Evolutionary conservation across 495 filamentous ascomycete species (phyloP).

Genomic region (Lentithecium fluviatile): DNA sequence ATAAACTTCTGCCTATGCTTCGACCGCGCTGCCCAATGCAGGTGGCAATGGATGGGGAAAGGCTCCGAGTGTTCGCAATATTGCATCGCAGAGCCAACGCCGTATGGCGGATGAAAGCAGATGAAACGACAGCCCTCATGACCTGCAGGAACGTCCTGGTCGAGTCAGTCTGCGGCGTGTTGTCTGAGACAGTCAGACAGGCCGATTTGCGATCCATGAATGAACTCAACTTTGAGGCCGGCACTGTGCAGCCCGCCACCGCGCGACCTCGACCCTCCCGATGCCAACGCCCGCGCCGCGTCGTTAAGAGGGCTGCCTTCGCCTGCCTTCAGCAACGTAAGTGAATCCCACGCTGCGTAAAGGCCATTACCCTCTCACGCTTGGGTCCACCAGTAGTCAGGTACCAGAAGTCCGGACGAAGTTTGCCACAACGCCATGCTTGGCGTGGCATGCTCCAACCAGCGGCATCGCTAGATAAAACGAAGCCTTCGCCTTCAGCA

Average conservation of each 20-base stretch:
- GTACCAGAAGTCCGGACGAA: not conserved
- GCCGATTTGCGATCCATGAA: too few species aligned
- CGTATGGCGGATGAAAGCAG: constrained; percentile 17
- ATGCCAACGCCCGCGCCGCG: not conserved
- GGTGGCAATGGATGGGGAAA: constrained; percentile 11
- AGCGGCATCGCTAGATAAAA: not conserved
- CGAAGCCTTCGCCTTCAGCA: not conserved
- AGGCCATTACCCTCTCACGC: constrained; percentile 21
- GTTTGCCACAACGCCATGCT: constrained; percentile 5
- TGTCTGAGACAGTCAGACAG: constrained; percentile 10
- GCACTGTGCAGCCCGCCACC: constrained; percentile 4
- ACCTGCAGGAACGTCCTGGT: constrained; percentile 32
- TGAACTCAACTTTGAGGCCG: constrained; percentile 13
- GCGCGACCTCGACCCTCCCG: not conserved
- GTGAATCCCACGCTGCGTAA: constrained; percentile 30
- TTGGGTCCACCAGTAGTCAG: not conserved
- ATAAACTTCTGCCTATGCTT: constrained; percentile 11
- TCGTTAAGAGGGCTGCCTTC: constrained; percentile 1
- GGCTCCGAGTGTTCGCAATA: constrained; percentile 11
- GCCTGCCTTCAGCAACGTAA: constrained; percentile 1
- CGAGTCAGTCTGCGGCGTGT: constrained; percentile 18
- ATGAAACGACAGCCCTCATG: constrained; percentile 20
- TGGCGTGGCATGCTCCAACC: constrained; percentile 24
- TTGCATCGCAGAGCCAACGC: not conserved
- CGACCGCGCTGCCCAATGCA: constrained; percentile 10